Evolutionary conservation across 1,284 basidiomycete genomes (phyloP), one percentile per base, ranked within the genome.

Genomic region (Pterulicium gracile): DNA sequence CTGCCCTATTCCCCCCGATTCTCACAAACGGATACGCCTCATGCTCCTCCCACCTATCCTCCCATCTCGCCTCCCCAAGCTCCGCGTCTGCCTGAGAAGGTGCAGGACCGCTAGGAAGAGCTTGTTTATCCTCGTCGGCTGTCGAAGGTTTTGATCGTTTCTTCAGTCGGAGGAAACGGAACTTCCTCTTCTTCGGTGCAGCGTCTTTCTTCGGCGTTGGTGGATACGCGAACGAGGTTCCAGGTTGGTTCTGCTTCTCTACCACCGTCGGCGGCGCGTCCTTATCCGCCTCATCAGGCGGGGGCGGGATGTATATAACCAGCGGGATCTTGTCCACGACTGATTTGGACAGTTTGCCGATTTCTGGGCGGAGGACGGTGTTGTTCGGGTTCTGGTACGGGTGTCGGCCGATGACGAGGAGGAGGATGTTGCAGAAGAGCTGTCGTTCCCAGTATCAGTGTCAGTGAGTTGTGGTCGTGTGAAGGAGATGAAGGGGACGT

Each of bases 261-360:
- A 70, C 62, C 2, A 72, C 69, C 36, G 70, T 50, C 17, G 67
- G 65, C 18, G 57, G 54, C 19, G 58, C 58, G 12, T 53, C 52
- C 22, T 59, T 56, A 14, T 64, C 55, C 20, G 51, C 24, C 4
- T 66, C 69, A 47, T 78, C 74, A 1, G 81, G 82, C 3, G 85
- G 82, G 0, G 83, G 72, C 1, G 85, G 85, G 42, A 89, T 88
- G 62, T 88, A 89, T 47, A 86, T 73, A 21, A 88, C 86, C 23
- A 89, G 70, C 0, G 86, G 86, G 39, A 89, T 88, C 45, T 71
- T 72, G 47, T 88, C 81, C 21, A 89, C 85, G 4, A 80, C 62
- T 3, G 73, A 63, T 54, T 76, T 78, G 0, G 84, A 65, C 4
- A 89, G 65, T 56, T 87, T 87, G 3, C 76, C 79, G 39, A 88